These are phyloP conservation scores for Eragrostis tef DNA, from an alignment of 202 grass and related monocot genomes.

Conservation along the genomic window DNA sequence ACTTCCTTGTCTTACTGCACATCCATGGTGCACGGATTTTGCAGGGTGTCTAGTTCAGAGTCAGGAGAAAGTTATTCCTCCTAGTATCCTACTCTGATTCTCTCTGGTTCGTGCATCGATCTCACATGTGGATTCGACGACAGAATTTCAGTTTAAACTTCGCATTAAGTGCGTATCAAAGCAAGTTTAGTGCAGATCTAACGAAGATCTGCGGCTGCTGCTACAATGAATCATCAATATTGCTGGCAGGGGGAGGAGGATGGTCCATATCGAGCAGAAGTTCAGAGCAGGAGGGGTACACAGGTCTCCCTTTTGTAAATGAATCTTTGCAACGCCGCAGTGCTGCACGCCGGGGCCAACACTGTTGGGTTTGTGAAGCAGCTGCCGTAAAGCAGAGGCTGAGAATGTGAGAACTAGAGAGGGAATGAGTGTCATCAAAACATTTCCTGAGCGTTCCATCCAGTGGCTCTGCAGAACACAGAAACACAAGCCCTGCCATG, in stretches of 20 bases:
- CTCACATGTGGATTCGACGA: background rate
- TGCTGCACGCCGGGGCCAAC: background rate
- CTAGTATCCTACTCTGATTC: constrained; percentile 21
- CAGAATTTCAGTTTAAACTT: background rate
- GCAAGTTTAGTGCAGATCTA: constrained; percentile 9
- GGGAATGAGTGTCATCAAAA: constrained; percentile 26
- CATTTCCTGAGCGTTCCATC: background rate
- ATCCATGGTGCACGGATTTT: constrained; percentile 25
- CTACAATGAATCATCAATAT: background rate
- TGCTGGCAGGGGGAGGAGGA: background rate
- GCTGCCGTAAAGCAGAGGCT: background rate
- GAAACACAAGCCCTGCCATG: background rate
- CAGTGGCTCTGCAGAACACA: background rate
- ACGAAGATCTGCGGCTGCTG: background rate
- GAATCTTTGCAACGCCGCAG: constrained; percentile 6
- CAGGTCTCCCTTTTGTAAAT: constrained; percentile 10
- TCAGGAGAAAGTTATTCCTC: constrained; percentile 30
- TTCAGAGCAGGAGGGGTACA: background rate
- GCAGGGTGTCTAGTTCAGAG: constrained; percentile 34
- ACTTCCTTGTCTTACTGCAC: background rate
- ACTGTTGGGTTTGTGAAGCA: background rate
- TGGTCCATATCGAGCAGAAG: constrained; percentile 28
- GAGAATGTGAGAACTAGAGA: constrained; percentile 10
- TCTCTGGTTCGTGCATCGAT: background rate
- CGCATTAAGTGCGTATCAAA: background rate